Conservation (phyloP, 768 basidiomycete genomes). For the Infundibulicybe gibba region DNA sequence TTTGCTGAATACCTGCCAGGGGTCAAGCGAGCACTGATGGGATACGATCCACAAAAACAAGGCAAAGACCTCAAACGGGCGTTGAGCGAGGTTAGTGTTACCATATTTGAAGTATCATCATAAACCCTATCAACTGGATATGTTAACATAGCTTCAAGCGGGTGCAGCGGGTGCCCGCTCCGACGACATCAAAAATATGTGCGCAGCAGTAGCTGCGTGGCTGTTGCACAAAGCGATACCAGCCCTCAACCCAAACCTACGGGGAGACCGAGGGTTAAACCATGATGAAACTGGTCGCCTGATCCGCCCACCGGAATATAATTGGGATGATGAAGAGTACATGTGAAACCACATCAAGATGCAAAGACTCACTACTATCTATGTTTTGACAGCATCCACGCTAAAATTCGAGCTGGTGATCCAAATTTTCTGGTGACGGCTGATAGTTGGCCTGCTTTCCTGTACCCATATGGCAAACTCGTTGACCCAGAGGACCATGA, state of each 20-base stretch:
- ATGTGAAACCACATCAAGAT: no score
- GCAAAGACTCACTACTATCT: background rate
- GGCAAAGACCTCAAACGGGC: no score
- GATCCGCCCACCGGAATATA: slow-evolving; percentile 14
- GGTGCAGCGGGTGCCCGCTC: background rate
- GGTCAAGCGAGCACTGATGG: no score
- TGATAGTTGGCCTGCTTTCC: slow-evolving; percentile 12
- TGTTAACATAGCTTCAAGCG: background rate
- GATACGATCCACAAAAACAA: no score
- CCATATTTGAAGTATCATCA: slow-evolving; percentile 1
- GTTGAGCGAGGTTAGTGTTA: background rate
- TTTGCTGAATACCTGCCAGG: no score
- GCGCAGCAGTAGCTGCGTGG: background rate
- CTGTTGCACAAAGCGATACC: background rate
- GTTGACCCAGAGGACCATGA: slow-evolving; percentile 7
- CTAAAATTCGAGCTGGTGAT: slow-evolving; percentile 10
- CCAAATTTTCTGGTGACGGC: slow-evolving; percentile 11
- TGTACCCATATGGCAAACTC: slow-evolving; percentile 8
- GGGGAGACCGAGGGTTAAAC: slow-evolving; percentile 7
- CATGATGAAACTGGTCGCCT: slow-evolving; percentile 14
- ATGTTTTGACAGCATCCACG: background rate
- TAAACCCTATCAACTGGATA: background rate
- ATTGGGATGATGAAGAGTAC: slow-evolving; percentile 8
- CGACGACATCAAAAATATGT: background rate
- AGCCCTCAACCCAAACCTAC: background rate